Percentiles rank a stretch among this genome's conserved stretches.
Conservation (phyloP, 176 grass and related monocot genomes). For the Stipa capillata region DNA sequence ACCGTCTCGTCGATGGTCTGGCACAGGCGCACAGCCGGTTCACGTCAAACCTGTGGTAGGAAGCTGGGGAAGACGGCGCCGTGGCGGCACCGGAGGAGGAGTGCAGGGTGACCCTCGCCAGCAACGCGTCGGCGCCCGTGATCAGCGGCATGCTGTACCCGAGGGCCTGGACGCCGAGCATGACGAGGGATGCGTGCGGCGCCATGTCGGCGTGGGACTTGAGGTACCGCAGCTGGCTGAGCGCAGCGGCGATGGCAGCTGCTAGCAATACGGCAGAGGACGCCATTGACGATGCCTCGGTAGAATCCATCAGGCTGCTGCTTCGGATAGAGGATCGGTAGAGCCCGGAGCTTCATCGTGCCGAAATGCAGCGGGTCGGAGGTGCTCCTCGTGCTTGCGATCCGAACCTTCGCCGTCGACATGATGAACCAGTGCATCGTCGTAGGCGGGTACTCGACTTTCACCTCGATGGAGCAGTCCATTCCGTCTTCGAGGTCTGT, state of each 20-base stretch:
- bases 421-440: slow-evolving; percentile 32
- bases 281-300: slow-evolving; percentile 22
- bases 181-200: slow-evolving; percentile 44
- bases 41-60: background rate
- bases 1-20: background rate
- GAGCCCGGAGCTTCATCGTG: slow-evolving; percentile 22
- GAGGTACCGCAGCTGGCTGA: slow-evolving; percentile 36
- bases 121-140: slow-evolving; percentile 27
- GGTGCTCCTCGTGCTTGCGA: slow-evolving; percentile 23
- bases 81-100: background rate
- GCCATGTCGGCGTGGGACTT: slow-evolving; percentile 10
- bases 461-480: slow-evolving; percentile 54
- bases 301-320: slow-evolving; percentile 16
- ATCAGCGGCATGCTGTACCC: slow-evolving; percentile 38
- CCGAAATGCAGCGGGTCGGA: slow-evolving; percentile 38
- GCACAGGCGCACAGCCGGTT: background rate
- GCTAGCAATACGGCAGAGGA: slow-evolving; percentile 30
- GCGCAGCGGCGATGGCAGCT: background rate
- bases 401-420: slow-evolving; percentile 30
- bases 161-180: slow-evolving; percentile 43
- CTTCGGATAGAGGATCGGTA: slow-evolving; percentile 28
- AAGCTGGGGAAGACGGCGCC: background rate
- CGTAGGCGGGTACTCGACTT: slow-evolving; percentile 37
- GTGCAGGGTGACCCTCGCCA: slow-evolving; percentile 14
- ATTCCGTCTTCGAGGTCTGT: background rate